Conservation (phyloP, 2,329 filamentous ascomycete genomes). For the Teratosphaeria viscida region DNA sequence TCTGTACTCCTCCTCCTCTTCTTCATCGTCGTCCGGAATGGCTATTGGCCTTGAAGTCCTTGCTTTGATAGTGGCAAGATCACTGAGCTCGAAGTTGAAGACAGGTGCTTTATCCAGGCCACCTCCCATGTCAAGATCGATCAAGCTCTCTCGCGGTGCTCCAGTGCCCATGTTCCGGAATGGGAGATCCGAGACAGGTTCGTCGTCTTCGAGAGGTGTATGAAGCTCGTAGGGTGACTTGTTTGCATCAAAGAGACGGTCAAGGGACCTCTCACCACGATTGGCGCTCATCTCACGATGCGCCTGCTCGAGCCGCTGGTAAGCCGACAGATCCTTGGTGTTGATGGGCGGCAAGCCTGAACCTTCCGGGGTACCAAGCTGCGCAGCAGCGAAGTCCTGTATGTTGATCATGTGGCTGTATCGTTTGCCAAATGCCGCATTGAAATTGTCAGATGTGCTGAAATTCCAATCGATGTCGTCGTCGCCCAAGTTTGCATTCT, state of each 20-base stretch:
- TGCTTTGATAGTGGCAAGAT: conserved; percentile 47
- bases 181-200: conserved; percentile 37
- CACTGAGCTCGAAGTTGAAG: conserved; percentile 37
- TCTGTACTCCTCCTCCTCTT: conserved; percentile 26
- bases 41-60: conserved; percentile 24
- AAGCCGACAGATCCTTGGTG: conserved; percentile 8
- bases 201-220: conserved; percentile 39
- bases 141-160: conserved; percentile 39
- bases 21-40: conserved; percentile 28
- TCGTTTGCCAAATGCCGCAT: conserved; percentile 29
- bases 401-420: conserved; percentile 22
- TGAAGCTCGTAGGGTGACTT: conserved; percentile 50
- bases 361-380: conserved; percentile 12
- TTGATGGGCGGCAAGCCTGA: conserved; percentile 11
- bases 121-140: conserved; percentile 48
- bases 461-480: conserved; percentile 52
- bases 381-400: conserved; percentile 12
- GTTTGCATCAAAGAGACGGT: conserved; percentile 47
- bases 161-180: conserved; percentile 33
- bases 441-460: conserved; percentile 52
- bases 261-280: conserved; percentile 46
- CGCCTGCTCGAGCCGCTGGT: conserved; percentile 33
- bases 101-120: conserved; percentile 38
- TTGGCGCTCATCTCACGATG: conserved; percentile 49
- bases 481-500: conserved; percentile 33